Evolutionary conservation across 106 monocot species (phyloP).

Genomic region (Dendrobium chrysotoxum): DNA sequence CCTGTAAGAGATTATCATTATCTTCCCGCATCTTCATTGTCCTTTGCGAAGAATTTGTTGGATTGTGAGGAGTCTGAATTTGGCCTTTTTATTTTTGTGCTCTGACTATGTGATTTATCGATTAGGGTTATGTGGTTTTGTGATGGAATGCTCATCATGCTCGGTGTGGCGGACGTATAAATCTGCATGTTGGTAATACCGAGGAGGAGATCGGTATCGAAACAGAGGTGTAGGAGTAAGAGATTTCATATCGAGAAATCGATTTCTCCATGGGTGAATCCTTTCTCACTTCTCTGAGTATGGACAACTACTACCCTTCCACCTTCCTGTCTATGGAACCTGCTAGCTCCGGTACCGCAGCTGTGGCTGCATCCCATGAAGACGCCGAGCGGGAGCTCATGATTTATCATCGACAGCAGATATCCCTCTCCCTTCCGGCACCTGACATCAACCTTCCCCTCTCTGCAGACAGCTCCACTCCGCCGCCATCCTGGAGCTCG

Average conservation of each 20-base stretch:
- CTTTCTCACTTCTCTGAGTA: slow-evolving; percentile 29
- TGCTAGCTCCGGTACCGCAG: background rate
- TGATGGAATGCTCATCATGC: slow-evolving; percentile 7
- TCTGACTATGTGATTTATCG: slow-evolving; percentile 4
- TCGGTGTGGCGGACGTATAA: slow-evolving; percentile 8
- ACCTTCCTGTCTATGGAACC: slow-evolving; percentile 46
- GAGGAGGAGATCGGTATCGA: background rate
- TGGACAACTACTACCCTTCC: slow-evolving; percentile 45
- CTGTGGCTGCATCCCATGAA: slow-evolving; percentile 9
- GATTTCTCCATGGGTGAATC: slow-evolving; percentile 33
- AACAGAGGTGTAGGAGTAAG: background rate
- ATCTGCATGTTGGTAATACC: slow-evolving; percentile 7
- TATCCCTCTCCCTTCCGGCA: slow-evolving; percentile 22
- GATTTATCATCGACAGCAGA: slow-evolving; percentile 5
- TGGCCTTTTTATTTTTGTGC: background rate
- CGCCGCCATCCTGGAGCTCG: slow-evolving; percentile 18
- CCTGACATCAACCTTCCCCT: slow-evolving; percentile 69
- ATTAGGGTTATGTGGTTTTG: slow-evolving; percentile 10
- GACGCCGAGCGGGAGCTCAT: slow-evolving; percentile 17
- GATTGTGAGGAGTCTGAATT: background rate
- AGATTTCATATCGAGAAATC: background rate
- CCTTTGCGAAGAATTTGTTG: background rate
- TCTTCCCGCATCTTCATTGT: background rate
- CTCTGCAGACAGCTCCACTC: slow-evolving; percentile 34
- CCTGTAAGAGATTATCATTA: background rate